phyloP scores from a whole-genome alignment of 176 grass and related monocot species.

The Calamus simplicifolius region DNA sequence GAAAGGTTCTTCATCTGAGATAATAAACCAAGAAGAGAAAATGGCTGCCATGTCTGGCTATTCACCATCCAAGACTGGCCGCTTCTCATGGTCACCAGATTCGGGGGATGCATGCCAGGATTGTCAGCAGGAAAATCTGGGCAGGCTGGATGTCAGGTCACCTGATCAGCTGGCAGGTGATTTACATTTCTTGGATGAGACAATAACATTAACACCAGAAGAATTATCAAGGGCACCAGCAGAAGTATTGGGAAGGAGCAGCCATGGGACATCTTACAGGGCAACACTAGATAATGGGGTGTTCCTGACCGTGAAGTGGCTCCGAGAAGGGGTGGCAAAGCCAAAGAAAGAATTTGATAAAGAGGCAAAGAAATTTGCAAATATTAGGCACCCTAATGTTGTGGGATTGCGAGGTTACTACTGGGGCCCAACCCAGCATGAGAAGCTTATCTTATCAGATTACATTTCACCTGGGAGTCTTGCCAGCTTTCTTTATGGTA shows the following conservation, averaged over 20 bases:
- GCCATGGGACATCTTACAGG: conserved; percentile 88
- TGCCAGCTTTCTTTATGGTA: conserved; percentile 91
- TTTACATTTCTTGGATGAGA: conserved; percentile 86
- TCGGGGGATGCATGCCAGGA: conserved; percentile 57
- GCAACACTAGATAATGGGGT: conserved; percentile 91
- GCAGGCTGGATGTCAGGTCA: conserved; percentile 72
- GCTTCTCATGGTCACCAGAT: conserved; percentile 81
- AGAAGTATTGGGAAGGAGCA: conserved; percentile 94
- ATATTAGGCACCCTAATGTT: conserved; percentile 93
- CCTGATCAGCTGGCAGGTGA: conserved; percentile 81
- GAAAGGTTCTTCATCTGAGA: conserved; percentile 76
- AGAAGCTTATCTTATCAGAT: conserved; percentile 93
- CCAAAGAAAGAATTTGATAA: conserved; percentile 92
- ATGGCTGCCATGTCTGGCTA: conserved; percentile 40
- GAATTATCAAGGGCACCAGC: conserved; percentile 86
- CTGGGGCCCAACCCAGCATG: conserved; percentile 95
- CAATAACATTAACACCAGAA: conserved; percentile 85
- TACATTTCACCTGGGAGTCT: conserved; percentile 87
- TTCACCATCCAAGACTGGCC: conserved; percentile 81
- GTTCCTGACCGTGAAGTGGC: conserved; percentile 93
- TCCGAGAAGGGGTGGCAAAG: conserved; percentile 86
- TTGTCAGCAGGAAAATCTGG: conserved; percentile 45
- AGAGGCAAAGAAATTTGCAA: conserved; percentile 93
- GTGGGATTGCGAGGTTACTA: conserved; percentile 91
- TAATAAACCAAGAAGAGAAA: conserved; percentile 70